These are phyloP conservation scores for Calamus simplicifolius DNA, from an alignment of 176 grass and related monocot species.

Conservation along the genomic window DNA sequence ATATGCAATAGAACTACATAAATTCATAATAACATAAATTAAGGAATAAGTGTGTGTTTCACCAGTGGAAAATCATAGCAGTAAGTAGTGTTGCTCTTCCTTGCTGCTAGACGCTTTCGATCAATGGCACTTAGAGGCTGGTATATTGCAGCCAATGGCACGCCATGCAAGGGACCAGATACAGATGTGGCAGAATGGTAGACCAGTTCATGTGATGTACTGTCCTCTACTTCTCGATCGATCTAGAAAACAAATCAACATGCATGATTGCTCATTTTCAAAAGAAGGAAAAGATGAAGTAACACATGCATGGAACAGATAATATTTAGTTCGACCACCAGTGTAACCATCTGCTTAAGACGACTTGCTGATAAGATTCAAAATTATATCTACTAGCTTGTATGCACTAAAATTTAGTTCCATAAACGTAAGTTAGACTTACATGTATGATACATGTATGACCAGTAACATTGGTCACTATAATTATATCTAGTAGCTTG, in stretches of 20 bases:
- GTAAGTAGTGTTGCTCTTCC: constrained; percentile 92
- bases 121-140: constrained; percentile 69
- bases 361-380: no score
- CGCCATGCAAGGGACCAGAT: constrained; percentile 63
- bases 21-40: no score
- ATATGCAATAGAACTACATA: no score
- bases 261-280: no score
- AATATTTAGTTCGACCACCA: no score
- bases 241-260: constrained; percentile 42
- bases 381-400: no score
- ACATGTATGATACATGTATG: constrained; percentile 97
- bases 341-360: no score
- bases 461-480: constrained; percentile 89
- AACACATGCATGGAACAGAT: no score
- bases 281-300: no score
- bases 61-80: constrained; percentile 98
- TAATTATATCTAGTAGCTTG: no score
- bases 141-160: constrained; percentile 61
- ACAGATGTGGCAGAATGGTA: constrained; percentile 55
- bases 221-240: constrained; percentile 82
- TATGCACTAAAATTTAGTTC: no score
- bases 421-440: constrained; percentile 33
- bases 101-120: constrained; percentile 66
- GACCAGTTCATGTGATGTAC: constrained; percentile 49
- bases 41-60: not conserved